Conservation (phyloP, 805 yeast genomes). For the Limtongozyma cylindracea region DNA sequence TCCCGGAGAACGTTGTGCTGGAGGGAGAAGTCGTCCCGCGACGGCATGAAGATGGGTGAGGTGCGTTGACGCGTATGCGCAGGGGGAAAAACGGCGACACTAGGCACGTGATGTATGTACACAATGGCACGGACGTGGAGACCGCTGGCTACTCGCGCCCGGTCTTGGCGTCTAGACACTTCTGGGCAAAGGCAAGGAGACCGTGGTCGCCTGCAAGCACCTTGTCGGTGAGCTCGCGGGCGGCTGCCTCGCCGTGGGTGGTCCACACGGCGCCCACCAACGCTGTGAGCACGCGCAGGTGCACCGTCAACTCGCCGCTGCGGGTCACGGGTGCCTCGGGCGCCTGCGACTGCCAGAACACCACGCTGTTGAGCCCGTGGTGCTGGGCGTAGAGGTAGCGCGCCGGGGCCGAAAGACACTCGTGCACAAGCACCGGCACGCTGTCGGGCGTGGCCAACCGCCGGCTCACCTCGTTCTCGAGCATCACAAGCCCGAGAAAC, state of each 20-base stretch:
- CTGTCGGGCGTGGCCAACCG: constrained; percentile 23
- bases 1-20: constrained; percentile 23
- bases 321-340: constrained; percentile 15
- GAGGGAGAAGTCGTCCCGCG: constrained; percentile 10
- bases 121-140: too few relatives aligned
- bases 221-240: constrained; percentile 26
- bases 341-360: constrained; percentile 45
- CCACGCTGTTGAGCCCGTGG: constrained; percentile 19
- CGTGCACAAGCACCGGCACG: constrained; percentile 14
- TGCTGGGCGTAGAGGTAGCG: constrained; percentile 23
- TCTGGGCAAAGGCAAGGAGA: too few relatives aligned
- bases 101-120: too few relatives aligned
- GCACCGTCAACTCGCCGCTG: constrained; percentile 31
- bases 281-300: constrained; percentile 29
- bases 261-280: constrained; percentile 45
- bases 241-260: constrained; percentile 34
- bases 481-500: constrained; percentile 39
- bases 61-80: too few relatives aligned
- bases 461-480: constrained; percentile 21
- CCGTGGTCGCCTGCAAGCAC: constrained; percentile 10
- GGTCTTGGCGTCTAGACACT: too few relatives aligned
- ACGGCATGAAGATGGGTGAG: too few relatives aligned
- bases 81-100: too few relatives aligned
- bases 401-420: too few relatives aligned
- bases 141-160: too few relatives aligned